Evolutionary conservation across 164 flowering plant genomes (phyloP).

Genomic region (Aristolochia fimbriata): DNA sequence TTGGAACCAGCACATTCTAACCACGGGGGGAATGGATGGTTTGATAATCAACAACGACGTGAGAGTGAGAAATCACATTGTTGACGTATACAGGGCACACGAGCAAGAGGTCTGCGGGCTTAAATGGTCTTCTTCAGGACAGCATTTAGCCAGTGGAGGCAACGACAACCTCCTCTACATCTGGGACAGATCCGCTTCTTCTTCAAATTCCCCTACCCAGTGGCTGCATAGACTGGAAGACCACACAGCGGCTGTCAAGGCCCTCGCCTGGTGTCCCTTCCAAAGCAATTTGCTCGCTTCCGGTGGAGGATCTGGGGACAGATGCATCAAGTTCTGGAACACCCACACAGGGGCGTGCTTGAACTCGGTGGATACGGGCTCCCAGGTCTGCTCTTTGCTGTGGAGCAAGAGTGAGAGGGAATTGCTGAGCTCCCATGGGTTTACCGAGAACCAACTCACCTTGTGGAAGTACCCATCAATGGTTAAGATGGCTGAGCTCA

Average conservation of each 20-base stretch:
- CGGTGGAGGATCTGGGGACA: no score
- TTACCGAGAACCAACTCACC: slow-evolving; percentile 50
- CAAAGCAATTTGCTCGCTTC: slow-evolving; percentile 52
- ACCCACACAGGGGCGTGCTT: slow-evolving; percentile 57
- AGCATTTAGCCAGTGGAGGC: slow-evolving; percentile 64
- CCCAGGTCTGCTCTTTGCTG: slow-evolving; percentile 53
- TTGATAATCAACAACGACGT: slow-evolving; percentile 54
- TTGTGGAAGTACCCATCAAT: slow-evolving; percentile 67
- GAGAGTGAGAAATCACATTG: slow-evolving; percentile 38
- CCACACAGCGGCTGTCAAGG: slow-evolving; percentile 61
- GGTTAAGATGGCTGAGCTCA: slow-evolving; percentile 59
- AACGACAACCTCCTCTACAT: slow-evolving; percentile 57
- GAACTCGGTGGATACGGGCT: slow-evolving; percentile 58
- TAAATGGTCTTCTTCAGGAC: no score
- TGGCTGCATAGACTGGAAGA: slow-evolving; percentile 61
- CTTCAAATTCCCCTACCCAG: slow-evolving; percentile 32
- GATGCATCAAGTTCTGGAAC: slow-evolving; percentile 63
- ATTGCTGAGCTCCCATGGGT: slow-evolving; percentile 57
- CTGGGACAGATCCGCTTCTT: slow-evolving; percentile 41
- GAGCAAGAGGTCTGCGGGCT: slow-evolving; percentile 56
- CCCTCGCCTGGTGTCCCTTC: slow-evolving; percentile 68
- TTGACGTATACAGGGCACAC: slow-evolving; percentile 47
- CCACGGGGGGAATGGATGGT: slow-evolving; percentile 55
- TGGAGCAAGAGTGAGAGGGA: slow-evolving; percentile 59
- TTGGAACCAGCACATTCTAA: slow-evolving; percentile 55